Evolutionary conservation across 176 grass and related monocot genomes (phyloP), one percentile per base, ranked within the genome.

Genomic region (Bolboschoenus planiculmis): DNA sequence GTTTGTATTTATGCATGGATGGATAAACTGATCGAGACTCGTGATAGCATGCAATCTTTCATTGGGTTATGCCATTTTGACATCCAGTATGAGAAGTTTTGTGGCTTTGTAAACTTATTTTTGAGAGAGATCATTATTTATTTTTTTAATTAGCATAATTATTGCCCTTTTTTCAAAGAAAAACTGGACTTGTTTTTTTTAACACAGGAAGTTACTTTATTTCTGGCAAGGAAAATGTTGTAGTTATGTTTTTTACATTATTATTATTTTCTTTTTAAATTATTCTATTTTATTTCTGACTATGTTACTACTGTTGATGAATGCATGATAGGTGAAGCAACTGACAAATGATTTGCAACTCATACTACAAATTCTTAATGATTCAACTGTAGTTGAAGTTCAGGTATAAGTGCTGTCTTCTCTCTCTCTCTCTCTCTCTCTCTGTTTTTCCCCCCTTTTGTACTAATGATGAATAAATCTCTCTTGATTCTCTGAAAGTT

Each of bases 371-470:
- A 81, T 74, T 61, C 64, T 97, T 43, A 87, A 56, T 9, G 85
- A 76, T 68, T 97, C 95, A 40, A 83, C 85, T 21, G 31, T 89
- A 21, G 79, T 97, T 83, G 92, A 94, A 88, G 80, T 97, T 64
- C 88, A 97, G 90, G 95, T 97, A 85, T 10, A 20, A 21, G 15
- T 70, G 3, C 26, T n/a, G n/a, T n/a, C n/a, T n/a, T 56, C 5
- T 27, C 40, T 47, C 44, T 78, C 14, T 79, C 26, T 13, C 24
- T 61, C 1, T 47, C 40, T 74, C 21, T 14, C 29, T 29, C 29
- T 47, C 37, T 48, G 1, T 58, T 23, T 59, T 24, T 59, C 21
- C 26, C 26, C 16, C 42, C 16, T 15, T 75, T 48, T 48, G 4
- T 18, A 76, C 44, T 30, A 76, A 76, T 33, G 1, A 51, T 76